phyloP scores from a whole-genome alignment of 306 rosid species.

The Sicyos baderoa region DNA sequence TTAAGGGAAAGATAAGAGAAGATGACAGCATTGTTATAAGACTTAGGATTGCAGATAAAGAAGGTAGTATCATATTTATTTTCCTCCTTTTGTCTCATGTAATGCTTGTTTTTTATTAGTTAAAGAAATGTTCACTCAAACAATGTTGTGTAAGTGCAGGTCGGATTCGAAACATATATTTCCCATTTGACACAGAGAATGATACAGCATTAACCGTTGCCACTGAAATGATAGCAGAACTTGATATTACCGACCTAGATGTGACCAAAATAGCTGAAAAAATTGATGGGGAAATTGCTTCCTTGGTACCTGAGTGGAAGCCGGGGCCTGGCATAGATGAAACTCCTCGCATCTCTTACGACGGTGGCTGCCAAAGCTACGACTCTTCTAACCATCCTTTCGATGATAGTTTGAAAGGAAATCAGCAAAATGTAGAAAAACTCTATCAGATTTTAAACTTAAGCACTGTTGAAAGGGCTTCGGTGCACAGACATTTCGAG shows the following conservation, averaged over 20 bases:
- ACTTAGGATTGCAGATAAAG: conserved; percentile 83
- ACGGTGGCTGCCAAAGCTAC: neutral
- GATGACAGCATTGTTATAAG: conserved; percentile 64
- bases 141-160: conserved; percentile 40
- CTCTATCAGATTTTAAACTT: conserved; percentile 4
- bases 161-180: conserved; percentile 65
- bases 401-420: neutral
- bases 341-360: conserved; percentile 10
- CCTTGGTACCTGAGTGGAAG: conserved; percentile 19
- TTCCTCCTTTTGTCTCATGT: neutral
- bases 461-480: neutral
- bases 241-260: conserved; percentile 79
- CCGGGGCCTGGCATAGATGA: conserved; percentile 16
- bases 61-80: conserved; percentile 35
- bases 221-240: conserved; percentile 88
- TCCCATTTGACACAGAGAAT: conserved; percentile 64
- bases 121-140: conserved; percentile 14
- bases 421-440: neutral
- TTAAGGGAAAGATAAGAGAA: conserved; percentile 63
- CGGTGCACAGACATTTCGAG: neutral
- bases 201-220: conserved; percentile 89
- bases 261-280: conserved; percentile 59
- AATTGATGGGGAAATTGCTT: conserved; percentile 21
- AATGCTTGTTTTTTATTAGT: conserved; percentile 14
- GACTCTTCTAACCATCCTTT: neutral